Conservation (phyloP, 2,329 filamentous ascomycete genomes). For the Rutstroemia sp. region DNA sequence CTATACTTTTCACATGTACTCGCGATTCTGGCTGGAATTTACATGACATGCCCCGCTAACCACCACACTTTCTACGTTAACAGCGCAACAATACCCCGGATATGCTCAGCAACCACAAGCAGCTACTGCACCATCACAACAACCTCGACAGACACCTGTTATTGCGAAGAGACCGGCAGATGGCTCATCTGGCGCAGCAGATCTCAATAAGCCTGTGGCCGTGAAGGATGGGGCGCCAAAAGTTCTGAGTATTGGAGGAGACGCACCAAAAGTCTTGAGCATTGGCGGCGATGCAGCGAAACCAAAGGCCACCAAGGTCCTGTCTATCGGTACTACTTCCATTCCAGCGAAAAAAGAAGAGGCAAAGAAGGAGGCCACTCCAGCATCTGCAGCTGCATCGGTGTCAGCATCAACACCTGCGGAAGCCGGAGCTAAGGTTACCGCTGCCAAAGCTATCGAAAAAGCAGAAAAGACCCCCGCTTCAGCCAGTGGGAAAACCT, state of each 20-base stretch:
- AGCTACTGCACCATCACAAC: conserved; percentile 31
- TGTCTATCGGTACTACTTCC: conserved; percentile 60
- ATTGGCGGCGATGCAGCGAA: conserved; percentile 52
- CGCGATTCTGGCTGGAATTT: background rate
- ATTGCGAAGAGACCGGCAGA: conserved; percentile 57
- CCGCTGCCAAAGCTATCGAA: conserved; percentile 82
- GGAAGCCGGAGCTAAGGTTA: conserved; percentile 74
- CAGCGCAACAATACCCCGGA: conserved; percentile 45
- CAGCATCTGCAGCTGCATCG: conserved; percentile 26
- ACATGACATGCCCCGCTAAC: background rate
- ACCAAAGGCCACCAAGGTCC: conserved; percentile 54
- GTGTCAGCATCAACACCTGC: too few species aligned
- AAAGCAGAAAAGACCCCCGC: conserved; percentile 72
- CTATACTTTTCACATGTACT: background rate
- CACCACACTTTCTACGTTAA: background rate
- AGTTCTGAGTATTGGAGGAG: conserved; percentile 55
- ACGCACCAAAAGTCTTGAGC: conserved; percentile 56
- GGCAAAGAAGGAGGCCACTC: conserved; percentile 41
- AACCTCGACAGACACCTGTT: conserved; percentile 43
- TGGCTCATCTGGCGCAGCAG: conserved; percentile 36
- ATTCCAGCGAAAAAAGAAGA: conserved; percentile 38
- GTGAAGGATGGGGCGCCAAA: conserved; percentile 53
- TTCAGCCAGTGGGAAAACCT: conserved; percentile 61
- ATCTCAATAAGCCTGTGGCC: conserved; percentile 43
- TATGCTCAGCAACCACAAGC: conserved; percentile 45